Base-by-base conservation (phyloP, 129 eudicot species). In the Helianthus tuberosus region DNA sequence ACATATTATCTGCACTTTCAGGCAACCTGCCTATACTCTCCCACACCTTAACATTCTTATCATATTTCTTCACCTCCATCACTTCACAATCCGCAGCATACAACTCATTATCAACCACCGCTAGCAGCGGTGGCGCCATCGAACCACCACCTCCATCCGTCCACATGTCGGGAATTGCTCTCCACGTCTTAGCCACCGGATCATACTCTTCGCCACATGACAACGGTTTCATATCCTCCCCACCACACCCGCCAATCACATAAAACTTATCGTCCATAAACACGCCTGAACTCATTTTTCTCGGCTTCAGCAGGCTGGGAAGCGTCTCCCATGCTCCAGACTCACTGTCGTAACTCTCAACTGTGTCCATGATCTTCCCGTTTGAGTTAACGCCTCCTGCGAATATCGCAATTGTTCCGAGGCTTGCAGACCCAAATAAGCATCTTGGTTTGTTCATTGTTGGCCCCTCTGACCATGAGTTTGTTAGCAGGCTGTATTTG, bases 181-280 rank as follows among this genome's bases (percentile, higher is more conserved):
- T 75, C 96, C 96, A 90, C 43, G 66, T 79, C 67, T 63, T 82
- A 0, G 80, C 74, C 8, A 61, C 75, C 44, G 70, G 69, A 69
- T 87, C 75, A 68, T 80, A 90, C 68, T 90, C 96, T 78, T 90
- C 96, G 0, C 89, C 96, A 53, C 96, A 87, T 11, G 85, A 81
- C 6, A 81, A 82, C 60, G 83, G 67, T 62, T 38, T 64, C 12
- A 78, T 41, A 0, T 79, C 86, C 2, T 17, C 10, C 43, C 87
- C 87, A 4, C 85, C 84, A 4, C 85, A 70, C 16, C 96, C 96
- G 14, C 96, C 96, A 17, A 89, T 84, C 3, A 89, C 91, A 52
- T 86, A 89, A 73, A 89, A 89, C 65, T 84, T 86, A 6, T 85
- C 85, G 29, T 89, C 96, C 96, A 89, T 86, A 64, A 86, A 89